A percentile compares a stretch with the other conserved stretches of the same genome.
Evolutionary conservation across 306 rosid species (phyloP).

Genomic region (Leucaena leucocephala): DNA sequence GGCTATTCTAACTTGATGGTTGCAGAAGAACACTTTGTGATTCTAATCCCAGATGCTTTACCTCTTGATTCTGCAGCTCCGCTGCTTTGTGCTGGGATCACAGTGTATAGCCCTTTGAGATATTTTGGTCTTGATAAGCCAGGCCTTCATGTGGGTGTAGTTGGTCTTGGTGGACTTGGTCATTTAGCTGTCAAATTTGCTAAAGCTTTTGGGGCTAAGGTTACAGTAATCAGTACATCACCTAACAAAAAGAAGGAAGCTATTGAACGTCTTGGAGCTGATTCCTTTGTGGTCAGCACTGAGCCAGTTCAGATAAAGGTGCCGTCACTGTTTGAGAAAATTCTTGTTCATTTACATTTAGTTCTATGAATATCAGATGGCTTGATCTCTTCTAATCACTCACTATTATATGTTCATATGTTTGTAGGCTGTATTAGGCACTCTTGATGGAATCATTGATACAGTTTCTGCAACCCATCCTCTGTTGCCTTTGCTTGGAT

Average conservation of each 20-base stretch:
- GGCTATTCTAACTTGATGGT: slow-evolving; percentile 62
- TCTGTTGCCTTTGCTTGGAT: slow-evolving; percentile 40
- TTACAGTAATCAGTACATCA: slow-evolving; percentile 58
- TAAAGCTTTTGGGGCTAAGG: slow-evolving; percentile 56
- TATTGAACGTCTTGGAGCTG: slow-evolving; percentile 46
- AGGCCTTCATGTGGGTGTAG: slow-evolving; percentile 50
- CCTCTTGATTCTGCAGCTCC: slow-evolving; percentile 60
- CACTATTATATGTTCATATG: neutral
- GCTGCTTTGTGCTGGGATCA: slow-evolving; percentile 62
- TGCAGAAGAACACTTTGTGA: slow-evolving; percentile 43
- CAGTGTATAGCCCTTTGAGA: slow-evolving; percentile 56
- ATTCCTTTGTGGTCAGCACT: slow-evolving; percentile 49
- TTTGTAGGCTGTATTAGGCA: slow-evolving; percentile 39
- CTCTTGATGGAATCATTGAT: slow-evolving; percentile 60
- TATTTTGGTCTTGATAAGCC: slow-evolving; percentile 50
- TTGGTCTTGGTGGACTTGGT: slow-evolving; percentile 63
- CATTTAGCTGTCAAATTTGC: slow-evolving; percentile 65
- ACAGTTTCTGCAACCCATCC: slow-evolving; percentile 54
- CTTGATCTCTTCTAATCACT: neutral
- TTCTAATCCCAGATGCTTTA: slow-evolving; percentile 47
- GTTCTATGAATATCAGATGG: neutral
- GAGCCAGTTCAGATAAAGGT: slow-evolving; percentile 52
- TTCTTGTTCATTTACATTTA: neutral
- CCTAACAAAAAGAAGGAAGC: slow-evolving; percentile 54
- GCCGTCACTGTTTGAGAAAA: slow-evolving; percentile 9